Percentiles rank a stretch among this genome's conserved stretches.
phyloP scores from a whole-genome alignment of 768 basidiomycete genomes.

The Artomyces pyxidatus region DNA sequence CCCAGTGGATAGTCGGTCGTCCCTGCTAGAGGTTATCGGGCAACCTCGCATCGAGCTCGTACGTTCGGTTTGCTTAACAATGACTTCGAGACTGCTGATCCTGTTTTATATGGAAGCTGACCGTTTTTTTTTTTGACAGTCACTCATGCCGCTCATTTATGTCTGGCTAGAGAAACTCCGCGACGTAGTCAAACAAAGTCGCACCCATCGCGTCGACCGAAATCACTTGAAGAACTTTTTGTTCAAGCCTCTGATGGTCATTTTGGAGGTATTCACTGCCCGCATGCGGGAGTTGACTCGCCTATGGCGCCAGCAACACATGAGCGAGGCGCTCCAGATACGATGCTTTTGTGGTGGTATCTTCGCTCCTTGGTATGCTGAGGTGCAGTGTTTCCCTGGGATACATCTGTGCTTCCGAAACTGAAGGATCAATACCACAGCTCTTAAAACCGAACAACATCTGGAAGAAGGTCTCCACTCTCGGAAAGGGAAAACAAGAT shows the following conservation, averaged over 20 bases:
- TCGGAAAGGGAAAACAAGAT: background rate
- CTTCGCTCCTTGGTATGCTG: background rate
- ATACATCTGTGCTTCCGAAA: background rate
- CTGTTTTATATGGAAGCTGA: too few species aligned
- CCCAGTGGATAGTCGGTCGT: too few species aligned
- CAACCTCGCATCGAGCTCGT: background rate
- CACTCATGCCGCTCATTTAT: background rate
- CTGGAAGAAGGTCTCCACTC: background rate
- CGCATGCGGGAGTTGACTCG: background rate
- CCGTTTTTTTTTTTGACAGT: too few species aligned
- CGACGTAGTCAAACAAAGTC: background rate
- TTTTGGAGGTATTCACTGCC: background rate
- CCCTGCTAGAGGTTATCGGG: background rate
- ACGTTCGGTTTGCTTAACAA: too few species aligned
- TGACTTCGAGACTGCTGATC: too few species aligned
- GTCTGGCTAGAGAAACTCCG: background rate
- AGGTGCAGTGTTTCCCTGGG: background rate
- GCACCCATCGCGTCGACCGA: too few species aligned
- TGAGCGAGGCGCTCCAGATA: background rate
- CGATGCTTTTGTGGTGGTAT: background rate
- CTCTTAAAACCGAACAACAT: background rate
- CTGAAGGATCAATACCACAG: background rate
- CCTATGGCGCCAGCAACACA: background rate
- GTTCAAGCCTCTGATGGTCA: background rate
- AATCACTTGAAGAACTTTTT: background rate